Conservation (phyloP, 2,329 filamentous ascomycete genomes). For the Trichoderma guizhouense region DNA sequence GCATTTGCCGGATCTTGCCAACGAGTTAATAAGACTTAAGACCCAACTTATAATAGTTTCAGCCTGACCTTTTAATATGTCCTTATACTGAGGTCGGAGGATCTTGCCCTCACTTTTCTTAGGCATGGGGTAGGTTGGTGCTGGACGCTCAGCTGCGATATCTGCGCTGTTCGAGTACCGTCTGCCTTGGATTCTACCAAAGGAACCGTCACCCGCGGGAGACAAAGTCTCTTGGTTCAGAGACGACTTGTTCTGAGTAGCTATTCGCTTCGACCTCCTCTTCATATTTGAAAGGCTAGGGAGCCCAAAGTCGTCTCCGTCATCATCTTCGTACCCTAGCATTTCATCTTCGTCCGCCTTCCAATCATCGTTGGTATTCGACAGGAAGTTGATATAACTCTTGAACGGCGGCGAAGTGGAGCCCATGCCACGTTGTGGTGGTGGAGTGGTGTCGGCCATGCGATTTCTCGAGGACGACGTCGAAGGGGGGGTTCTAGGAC, state of each 20-base stretch:
- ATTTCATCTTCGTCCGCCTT: constrained; percentile 72
- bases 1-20: constrained; percentile 77
- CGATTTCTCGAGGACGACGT: constrained; percentile 50
- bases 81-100: constrained; percentile 93
- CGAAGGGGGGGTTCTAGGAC: constrained; percentile 74
- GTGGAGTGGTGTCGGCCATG: constrained; percentile 53
- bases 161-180: constrained; percentile 83
- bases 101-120: constrained; percentile 95
- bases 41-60: no score
- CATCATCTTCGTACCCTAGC: constrained; percentile 76
- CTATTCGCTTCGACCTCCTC: constrained; percentile 59
- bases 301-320: constrained; percentile 92
- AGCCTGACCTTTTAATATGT: constrained; percentile 69
- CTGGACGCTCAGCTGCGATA: constrained; percentile 85
- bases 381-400: constrained; percentile 77
- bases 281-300: constrained; percentile 92
- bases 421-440: constrained; percentile 52
- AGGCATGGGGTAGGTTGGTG: constrained; percentile 78
- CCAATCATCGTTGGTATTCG: constrained; percentile 81
- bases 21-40: background rate
- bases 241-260: constrained; percentile 38
- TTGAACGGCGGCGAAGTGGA: constrained; percentile 63
- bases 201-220: constrained; percentile 36
- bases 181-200: constrained; percentile 43
- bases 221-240: constrained; percentile 31